These are phyloP conservation scores for Pythium monospermum DNA, from an alignment of 352 stramenopile genomes.

Conservation along the genomic window DNA sequence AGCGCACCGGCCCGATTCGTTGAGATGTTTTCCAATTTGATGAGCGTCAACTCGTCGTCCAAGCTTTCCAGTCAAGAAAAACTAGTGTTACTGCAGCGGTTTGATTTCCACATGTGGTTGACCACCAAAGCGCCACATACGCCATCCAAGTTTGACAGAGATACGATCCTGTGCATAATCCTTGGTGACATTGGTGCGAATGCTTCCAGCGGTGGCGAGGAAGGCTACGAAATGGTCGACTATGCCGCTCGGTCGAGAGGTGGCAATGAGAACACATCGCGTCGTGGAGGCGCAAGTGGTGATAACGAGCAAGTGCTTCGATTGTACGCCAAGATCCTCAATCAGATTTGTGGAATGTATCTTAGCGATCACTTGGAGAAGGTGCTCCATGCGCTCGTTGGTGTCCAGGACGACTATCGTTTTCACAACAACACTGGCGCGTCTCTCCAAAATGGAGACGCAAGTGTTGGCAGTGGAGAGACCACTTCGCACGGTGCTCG, in stretches of 20 bases:
- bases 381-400: conserved; percentile 72
- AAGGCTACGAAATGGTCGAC: not conserved
- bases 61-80: conserved; percentile 74
- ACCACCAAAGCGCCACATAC: conserved; percentile 36
- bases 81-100: conserved; percentile 58
- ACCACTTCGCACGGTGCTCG: conserved; percentile 31
- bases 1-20: conserved; percentile 70
- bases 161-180: conserved; percentile 77
- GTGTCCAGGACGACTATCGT: conserved; percentile 76
- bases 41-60: conserved; percentile 63
- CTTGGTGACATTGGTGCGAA: conserved; percentile 57
- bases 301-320: conserved; percentile 44
- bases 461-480: conserved; percentile 3
- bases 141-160: conserved; percentile 75
- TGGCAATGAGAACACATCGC: not conserved
- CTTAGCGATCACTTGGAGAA: conserved; percentile 81
- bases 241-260: not conserved
- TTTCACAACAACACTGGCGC: conserved; percentile 34
- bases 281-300: not conserved
- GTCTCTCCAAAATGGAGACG: not conserved
- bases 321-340: conserved; percentile 67
- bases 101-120: conserved; percentile 79
- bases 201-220: not conserved
- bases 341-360: conserved; percentile 58
- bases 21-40: conserved; percentile 85